phyloP scores from a whole-genome alignment of 768 basidiomycete species.

The Galerina marginata region DNA sequence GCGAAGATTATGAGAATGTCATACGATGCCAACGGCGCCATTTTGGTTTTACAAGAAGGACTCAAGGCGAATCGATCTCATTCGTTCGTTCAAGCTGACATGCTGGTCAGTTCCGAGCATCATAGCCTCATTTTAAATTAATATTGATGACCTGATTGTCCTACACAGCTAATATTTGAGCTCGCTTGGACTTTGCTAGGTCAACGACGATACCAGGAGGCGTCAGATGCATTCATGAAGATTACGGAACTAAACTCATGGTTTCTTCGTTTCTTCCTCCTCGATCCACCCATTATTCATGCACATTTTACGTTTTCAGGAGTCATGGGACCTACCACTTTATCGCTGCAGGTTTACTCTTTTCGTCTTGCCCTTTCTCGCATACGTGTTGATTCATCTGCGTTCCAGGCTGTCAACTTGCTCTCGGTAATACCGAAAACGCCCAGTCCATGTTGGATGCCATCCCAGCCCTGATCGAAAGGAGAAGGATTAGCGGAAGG shows the following conservation, averaged over 20 bases:
- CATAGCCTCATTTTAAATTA: neutral
- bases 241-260: conserved; percentile 75
- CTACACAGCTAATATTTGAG: conserved; percentile 68
- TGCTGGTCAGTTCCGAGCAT: conserved; percentile 50
- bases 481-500: conserved; percentile 67
- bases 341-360: conserved; percentile 63
- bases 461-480: conserved; percentile 64
- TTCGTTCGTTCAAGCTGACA: conserved; percentile 74
- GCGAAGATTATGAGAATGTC: conserved; percentile 81
- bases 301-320: conserved; percentile 40
- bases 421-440: conserved; percentile 56
- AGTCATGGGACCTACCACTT: conserved; percentile 82
- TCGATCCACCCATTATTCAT: neutral
- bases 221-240: conserved; percentile 67
- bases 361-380: neutral
- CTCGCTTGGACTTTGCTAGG: conserved; percentile 78
- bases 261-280: conserved; percentile 37
- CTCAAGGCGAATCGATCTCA: conserved; percentile 57
- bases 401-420: conserved; percentile 62
- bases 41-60: conserved; percentile 62
- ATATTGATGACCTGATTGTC: neutral
- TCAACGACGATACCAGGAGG: conserved; percentile 66
- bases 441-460: conserved; percentile 66
- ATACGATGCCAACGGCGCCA: conserved; percentile 66
- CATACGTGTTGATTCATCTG: neutral